Evolutionary conservation across 306 rosid genomes (phyloP).

Genomic region (Cucumis melo): DNA sequence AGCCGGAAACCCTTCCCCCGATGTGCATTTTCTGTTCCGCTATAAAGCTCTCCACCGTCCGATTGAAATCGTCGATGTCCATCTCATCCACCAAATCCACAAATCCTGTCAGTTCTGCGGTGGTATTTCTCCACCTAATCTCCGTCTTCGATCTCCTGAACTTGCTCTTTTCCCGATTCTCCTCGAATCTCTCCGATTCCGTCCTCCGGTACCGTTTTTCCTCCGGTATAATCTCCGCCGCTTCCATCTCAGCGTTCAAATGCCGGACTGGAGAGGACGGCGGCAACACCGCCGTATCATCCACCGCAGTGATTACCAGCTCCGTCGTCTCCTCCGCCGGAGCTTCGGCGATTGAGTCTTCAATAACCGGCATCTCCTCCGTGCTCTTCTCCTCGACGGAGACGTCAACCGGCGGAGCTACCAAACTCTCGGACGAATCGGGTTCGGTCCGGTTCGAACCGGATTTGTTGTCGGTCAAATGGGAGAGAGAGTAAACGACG

Average conservation of each 20-base stretch:
- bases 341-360: not conserved
- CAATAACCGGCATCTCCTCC: not conserved
- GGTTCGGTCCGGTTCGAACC: conserved; percentile 11
- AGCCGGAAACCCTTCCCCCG: conserved; percentile 19
- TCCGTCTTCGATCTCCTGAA: conserved; percentile 21
- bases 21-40: conserved; percentile 27
- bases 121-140: not conserved
- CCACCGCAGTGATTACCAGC: not conserved
- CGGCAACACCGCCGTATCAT: not conserved
- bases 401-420: not conserved
- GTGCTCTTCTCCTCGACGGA: conserved; percentile 4
- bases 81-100: conserved; percentile 22
- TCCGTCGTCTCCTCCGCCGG: not conserved
- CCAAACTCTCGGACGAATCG: not conserved
- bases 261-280: not conserved
- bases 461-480: not conserved
- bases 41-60: conserved; percentile 37
- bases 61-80: conserved; percentile 59
- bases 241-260: not conserved
- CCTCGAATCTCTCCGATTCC: conserved; percentile 30
- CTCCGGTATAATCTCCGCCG: conserved; percentile 4
- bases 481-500: conserved; percentile 31
- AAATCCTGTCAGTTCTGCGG: not conserved
- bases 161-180: conserved; percentile 8
- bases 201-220: conserved; percentile 30